Evolutionary conservation across 768 basidiomycete species (phyloP).

Genomic region (Naganishia vishniacii): DNA sequence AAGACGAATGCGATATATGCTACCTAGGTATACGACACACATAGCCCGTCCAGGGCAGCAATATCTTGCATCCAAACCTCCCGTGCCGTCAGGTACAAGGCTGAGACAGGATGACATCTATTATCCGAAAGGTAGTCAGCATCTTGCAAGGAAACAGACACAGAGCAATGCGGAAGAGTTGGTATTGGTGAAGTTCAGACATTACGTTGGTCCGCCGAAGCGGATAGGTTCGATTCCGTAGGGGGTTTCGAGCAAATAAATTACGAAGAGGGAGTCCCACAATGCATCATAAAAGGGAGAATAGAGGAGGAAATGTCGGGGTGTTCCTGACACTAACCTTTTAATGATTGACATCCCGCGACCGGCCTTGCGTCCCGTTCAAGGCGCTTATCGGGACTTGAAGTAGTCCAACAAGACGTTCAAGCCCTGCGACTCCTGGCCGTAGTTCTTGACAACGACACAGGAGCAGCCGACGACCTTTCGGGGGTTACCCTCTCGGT

Average conservation of each 20-base stretch:
- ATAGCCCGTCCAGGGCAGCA: not conserved
- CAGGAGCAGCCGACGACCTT: conserved; percentile 63
- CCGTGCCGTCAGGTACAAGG: conserved; percentile 5
- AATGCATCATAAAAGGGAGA: conserved; percentile 39
- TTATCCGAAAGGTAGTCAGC: conserved; percentile 3
- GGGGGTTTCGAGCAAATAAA: conserved; percentile 42
- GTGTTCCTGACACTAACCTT: not conserved
- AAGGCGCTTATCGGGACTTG: conserved; percentile 70
- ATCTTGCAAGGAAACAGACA: not conserved
- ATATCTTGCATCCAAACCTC: conserved; percentile 1
- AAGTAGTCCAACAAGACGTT: conserved; percentile 72
- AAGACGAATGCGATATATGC: conserved; percentile 9
- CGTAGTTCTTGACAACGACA: conserved; percentile 97
- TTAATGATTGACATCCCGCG: conserved; percentile 6
- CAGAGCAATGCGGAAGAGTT: not conserved
- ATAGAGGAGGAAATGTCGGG: conserved; percentile 1
- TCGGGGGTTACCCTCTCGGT: conserved; percentile 95
- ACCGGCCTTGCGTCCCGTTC: not conserved
- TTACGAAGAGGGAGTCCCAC: conserved; percentile 50
- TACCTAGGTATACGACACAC: not conserved
- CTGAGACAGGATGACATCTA: not conserved
- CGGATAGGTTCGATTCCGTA: conserved; percentile 50
- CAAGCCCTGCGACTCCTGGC: conserved; percentile 87
- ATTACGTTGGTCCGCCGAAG: conserved; percentile 40
- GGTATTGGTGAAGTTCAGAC: conserved; percentile 45